phyloP scores from a whole-genome alignment of 2,329 filamentous ascomycete genomes.

The Grosmannia huntii region DNA sequence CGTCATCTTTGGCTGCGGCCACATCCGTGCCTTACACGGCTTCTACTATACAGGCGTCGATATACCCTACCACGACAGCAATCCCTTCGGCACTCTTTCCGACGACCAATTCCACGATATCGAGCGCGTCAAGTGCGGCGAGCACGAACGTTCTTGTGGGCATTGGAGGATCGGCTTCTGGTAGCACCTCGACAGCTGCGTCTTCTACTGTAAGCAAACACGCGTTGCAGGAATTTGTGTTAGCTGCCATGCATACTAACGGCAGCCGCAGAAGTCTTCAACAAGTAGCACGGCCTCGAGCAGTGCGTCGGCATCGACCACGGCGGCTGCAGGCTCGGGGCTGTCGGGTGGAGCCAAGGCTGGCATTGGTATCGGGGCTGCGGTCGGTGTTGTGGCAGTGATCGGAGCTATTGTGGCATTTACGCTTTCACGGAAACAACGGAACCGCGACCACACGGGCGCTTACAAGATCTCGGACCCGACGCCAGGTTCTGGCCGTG shows the following conservation, averaged over 20 bases:
- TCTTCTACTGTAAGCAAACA: not conserved
- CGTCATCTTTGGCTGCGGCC: not conserved
- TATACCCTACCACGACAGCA: not conserved
- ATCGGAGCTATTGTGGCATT: slow-evolving; percentile 6
- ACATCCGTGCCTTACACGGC: not conserved
- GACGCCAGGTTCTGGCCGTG: slow-evolving; percentile 31
- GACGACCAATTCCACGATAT: not conserved
- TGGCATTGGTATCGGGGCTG: slow-evolving; percentile 12
- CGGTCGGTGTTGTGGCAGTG: slow-evolving; percentile 9
- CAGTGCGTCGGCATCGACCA: not conserved
- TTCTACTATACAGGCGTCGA: not conserved
- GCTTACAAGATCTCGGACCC: slow-evolving; percentile 36
- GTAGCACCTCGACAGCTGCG: not conserved
- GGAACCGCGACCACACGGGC: not conserved
- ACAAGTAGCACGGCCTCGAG: not conserved
- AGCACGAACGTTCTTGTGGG: not conserved
- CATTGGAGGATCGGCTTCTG: not conserved
- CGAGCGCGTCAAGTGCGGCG: not conserved
- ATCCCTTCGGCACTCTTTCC: not conserved
- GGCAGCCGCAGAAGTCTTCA: not conserved
- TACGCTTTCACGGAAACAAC: slow-evolving; percentile 9
- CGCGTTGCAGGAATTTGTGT: not conserved
- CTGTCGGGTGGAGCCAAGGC: slow-evolving; percentile 11
- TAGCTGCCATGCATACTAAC: not conserved
- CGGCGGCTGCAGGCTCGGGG: not conserved